Evolutionary conservation across 257 asterid genomes (phyloP).

Genomic region (Gentiana straminea): DNA sequence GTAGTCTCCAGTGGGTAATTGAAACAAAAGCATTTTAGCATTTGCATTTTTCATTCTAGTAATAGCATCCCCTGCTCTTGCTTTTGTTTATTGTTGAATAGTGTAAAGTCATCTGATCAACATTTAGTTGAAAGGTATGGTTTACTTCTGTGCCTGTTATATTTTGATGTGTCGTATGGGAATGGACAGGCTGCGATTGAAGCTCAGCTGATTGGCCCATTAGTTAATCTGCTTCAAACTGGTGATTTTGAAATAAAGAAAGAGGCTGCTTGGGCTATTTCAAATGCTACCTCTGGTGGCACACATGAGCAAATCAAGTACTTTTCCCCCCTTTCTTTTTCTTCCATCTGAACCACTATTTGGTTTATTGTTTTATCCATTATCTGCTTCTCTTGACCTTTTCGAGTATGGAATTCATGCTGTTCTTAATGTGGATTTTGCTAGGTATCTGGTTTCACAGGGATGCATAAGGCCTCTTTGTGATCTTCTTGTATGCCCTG

Average conservation of each 20-base stretch:
- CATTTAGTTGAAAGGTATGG: too few species aligned
- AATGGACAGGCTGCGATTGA: conserved; percentile 45
- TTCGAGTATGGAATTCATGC: background rate
- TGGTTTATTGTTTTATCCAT: background rate
- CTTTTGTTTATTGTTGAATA: too few species aligned
- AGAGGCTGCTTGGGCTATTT: conserved; percentile 91
- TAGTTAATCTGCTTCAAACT: conserved; percentile 50
- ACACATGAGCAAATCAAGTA: conserved; percentile 76
- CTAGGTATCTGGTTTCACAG: conserved; percentile 54
- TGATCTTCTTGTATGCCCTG: conserved; percentile 69
- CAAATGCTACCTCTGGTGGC: conserved; percentile 91
- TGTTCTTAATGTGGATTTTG: background rate
- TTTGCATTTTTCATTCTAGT: too few species aligned
- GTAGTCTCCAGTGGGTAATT: too few species aligned
- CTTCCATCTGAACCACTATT: background rate
- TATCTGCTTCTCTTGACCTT: background rate
- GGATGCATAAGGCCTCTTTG: conserved; percentile 61
- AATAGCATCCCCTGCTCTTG: too few species aligned
- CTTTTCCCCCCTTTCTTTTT: background rate
- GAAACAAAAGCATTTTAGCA: too few species aligned
- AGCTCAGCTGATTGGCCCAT: conserved; percentile 48
- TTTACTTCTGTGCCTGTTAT: background rate
- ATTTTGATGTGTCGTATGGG: too few species aligned
- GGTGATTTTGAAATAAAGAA: conserved; percentile 83
- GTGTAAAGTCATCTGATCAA: too few species aligned